Evolutionary conservation across 1,139 yeast genomes (phyloP).

Genomic region (Protomyces pachydermus): DNA sequence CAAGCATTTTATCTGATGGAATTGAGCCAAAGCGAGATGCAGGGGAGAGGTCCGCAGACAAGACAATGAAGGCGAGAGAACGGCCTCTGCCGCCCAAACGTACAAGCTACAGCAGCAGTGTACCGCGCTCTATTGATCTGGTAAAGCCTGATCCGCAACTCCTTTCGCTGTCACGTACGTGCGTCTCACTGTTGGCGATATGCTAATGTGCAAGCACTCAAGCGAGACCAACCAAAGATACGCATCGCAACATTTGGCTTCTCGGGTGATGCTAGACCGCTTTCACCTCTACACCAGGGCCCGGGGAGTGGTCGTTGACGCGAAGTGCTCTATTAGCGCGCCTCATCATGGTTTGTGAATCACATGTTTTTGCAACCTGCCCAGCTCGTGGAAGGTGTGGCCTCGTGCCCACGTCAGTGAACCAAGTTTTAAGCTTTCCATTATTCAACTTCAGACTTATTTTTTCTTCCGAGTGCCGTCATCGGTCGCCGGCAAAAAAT

Average conservation of each 20-base stretch:
- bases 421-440: no score
- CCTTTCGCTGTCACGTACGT: not conserved
- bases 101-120: constrained; percentile 8
- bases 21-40: not conserved
- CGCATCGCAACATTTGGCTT: not conserved
- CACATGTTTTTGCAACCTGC: no score
- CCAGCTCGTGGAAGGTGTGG: no score
- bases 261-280: not conserved
- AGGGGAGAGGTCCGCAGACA: not conserved
- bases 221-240: not conserved
- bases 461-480: no score
- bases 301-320: no score
- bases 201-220: not conserved
- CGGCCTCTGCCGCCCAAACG: constrained; percentile 19
- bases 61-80: not conserved
- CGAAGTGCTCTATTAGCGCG: no score
- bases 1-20: not conserved
- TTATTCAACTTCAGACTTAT: no score
- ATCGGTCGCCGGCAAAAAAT: no score
- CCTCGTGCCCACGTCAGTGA: no score
- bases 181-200: not conserved
- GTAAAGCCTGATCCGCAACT: constrained; percentile 8
- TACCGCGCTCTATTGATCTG: constrained; percentile 11
- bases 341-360: no score
- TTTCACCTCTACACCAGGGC: no score